phyloP scores from a whole-genome alignment of 108 stramenopile genomes.

The Cyclostephanos invisitatus region DNA sequence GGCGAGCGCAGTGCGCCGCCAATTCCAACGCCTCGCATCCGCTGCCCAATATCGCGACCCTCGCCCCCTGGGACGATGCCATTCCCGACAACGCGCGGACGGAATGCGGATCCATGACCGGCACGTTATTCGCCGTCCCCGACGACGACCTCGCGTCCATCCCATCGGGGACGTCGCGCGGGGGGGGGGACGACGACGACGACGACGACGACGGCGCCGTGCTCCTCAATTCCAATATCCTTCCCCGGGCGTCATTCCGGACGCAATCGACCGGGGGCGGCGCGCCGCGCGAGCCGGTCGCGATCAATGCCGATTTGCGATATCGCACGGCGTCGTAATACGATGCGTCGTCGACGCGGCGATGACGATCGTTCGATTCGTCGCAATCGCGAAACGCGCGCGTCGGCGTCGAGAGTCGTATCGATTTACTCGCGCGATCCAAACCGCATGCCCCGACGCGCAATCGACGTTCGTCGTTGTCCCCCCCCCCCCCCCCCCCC shows the following conservation, averaged over 20 bases:
- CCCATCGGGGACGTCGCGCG: neutral
- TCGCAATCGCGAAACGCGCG: too few relatives aligned
- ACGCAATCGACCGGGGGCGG: conserved; percentile 74
- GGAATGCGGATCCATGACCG: conserved; percentile 42
- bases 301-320: conserved; percentile 72
- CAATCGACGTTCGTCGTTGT: conserved; percentile 25
- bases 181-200: neutral
- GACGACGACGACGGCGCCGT: conserved; percentile 7
- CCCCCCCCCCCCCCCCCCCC: too few relatives aligned
- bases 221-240: conserved; percentile 73
- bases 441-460: conserved; percentile 25
- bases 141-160: neutral
- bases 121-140: conserved; percentile 5
- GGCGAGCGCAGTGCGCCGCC: conserved; percentile 47
- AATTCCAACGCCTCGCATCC: conserved; percentile 85
- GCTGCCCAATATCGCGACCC: conserved; percentile 73
- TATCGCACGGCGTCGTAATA: conserved; percentile 49
- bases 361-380: too few relatives aligned
- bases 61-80: conserved; percentile 61
- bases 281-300: conserved; percentile 79
- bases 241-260: conserved; percentile 44
- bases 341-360: neutral
- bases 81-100: conserved; percentile 46
- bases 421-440: conserved; percentile 32
- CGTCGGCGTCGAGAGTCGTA: conserved; percentile 9